A percentile compares a stretch with the other conserved stretches of the same genome.
These are phyloP conservation scores for Fulvia fulva DNA, from an alignment of 2,329 filamentous ascomycete genomes.

Conservation along the genomic window DNA sequence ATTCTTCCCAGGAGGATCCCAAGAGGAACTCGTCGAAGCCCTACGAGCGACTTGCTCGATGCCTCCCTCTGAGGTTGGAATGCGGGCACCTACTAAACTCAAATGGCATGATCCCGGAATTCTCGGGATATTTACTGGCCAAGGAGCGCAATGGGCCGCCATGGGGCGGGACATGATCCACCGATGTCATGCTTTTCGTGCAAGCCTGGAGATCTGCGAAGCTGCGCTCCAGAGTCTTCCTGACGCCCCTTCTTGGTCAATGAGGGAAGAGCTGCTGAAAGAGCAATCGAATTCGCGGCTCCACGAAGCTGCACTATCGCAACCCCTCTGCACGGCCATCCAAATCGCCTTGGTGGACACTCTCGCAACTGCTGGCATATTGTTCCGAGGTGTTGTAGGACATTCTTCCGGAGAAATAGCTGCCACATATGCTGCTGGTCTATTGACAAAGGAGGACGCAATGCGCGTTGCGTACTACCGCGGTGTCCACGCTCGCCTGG, in stretches of 20 bases:
- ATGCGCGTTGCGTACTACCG: constrained; percentile 27
- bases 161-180: constrained; percentile 28
- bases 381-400: constrained; percentile 28
- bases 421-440: constrained; percentile 31
- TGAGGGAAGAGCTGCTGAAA: constrained; percentile 40
- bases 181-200: constrained; percentile 14
- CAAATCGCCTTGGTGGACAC: constrained; percentile 50
- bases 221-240: constrained; percentile 10
- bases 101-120: constrained; percentile 15
- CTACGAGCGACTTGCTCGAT: constrained; percentile 6
- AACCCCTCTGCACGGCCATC: constrained; percentile 54
- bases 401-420: constrained; percentile 35
- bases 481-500: constrained; percentile 16
- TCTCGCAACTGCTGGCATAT: constrained; percentile 28
- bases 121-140: constrained; percentile 34
- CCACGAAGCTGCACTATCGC: constrained; percentile 38
- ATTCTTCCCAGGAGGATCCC: constrained; percentile 13
- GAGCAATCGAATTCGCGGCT: constrained; percentile 37
- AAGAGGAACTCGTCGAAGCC: constrained; percentile 4
- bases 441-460: constrained; percentile 19
- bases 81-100: constrained; percentile 11
- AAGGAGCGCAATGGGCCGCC: constrained; percentile 34
- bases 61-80: constrained; percentile 11
- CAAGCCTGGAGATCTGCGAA: constrained; percentile 18
- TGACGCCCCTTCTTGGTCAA: constrained; percentile 26